Conservation (phyloP, 495 filamentous ascomycete species). For the Lophiotrema nucula region DNA sequence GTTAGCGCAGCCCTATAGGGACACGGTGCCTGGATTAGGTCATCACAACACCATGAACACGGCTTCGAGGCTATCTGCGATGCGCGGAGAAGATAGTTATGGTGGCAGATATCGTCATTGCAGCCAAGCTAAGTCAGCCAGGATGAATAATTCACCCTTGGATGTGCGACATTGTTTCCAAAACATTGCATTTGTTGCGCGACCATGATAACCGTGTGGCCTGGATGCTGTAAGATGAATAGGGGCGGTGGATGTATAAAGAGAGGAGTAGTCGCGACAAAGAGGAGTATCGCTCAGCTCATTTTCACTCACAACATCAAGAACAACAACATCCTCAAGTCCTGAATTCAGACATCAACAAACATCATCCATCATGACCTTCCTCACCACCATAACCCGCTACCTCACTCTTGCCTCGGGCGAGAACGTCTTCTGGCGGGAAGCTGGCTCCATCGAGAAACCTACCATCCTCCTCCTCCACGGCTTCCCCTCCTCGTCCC, state of each 20-base stretch:
- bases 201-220: not conserved
- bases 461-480: slow-evolving; percentile 62
- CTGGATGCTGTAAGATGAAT: not conserved
- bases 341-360: too few relatives aligned
- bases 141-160: too few relatives aligned
- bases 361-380: slow-evolving; percentile 18
- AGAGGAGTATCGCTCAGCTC: not conserved
- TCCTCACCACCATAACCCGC: slow-evolving; percentile 12
- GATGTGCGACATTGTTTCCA: too few relatives aligned
- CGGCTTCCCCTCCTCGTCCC: slow-evolving; percentile 62
- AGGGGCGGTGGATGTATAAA: not conserved
- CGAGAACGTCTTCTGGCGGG: slow-evolving; percentile 59
- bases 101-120: not conserved
- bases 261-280: not conserved
- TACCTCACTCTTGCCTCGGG: slow-evolving; percentile 36
- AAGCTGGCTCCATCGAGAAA: slow-evolving; percentile 41
- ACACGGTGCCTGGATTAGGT: not conserved
- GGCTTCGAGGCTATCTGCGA: not conserved
- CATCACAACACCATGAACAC: not conserved
- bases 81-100: not conserved
- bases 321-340: not conserved
- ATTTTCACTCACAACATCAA: not conserved
- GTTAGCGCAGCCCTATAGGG: not conserved
- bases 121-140: too few relatives aligned
- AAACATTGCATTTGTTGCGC: not conserved